These are phyloP conservation scores for Dimocarpus longan DNA, from an alignment of 345 rosid species.

Conservation along the genomic window DNA sequence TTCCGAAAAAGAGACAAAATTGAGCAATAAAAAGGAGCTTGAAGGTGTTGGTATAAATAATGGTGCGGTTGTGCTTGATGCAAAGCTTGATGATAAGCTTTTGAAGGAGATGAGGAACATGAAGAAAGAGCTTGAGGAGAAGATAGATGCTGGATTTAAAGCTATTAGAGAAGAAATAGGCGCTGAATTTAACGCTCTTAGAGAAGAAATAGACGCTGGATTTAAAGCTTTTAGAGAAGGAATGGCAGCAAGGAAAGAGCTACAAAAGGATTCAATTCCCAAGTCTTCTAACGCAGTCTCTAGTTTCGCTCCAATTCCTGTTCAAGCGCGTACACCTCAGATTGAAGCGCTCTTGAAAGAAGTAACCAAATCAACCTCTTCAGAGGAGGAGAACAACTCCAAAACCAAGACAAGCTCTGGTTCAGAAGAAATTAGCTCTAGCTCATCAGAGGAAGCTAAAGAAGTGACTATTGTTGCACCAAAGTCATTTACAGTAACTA, in stretches of 20 bases:
- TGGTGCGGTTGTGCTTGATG: neutral
- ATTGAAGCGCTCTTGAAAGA: conserved; percentile 1
- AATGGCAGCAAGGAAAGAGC: neutral
- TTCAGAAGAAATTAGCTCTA: neutral
- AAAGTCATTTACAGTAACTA: neutral
- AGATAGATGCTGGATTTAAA: neutral
- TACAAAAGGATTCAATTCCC: neutral
- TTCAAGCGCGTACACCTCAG: neutral
- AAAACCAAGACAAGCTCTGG: neutral
- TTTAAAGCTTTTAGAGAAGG: neutral
- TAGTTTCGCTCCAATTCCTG: neutral
- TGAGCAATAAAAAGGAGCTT: neutral
- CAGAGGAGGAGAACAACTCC: neutral
- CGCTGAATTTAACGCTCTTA: neutral
- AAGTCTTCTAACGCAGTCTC: neutral
- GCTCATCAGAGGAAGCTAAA: neutral
- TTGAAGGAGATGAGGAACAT: neutral
- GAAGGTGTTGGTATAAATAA: neutral
- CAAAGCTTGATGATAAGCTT: neutral
- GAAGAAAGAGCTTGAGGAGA: neutral
- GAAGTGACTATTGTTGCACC: neutral
- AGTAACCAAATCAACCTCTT: conserved; percentile 6
- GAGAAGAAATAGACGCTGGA: neutral
- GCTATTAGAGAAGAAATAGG: neutral
- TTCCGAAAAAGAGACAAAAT: neutral